These are phyloP conservation scores for Pistacia vera DNA, from an alignment of 345 rosid genomes.

Conservation along the genomic window DNA sequence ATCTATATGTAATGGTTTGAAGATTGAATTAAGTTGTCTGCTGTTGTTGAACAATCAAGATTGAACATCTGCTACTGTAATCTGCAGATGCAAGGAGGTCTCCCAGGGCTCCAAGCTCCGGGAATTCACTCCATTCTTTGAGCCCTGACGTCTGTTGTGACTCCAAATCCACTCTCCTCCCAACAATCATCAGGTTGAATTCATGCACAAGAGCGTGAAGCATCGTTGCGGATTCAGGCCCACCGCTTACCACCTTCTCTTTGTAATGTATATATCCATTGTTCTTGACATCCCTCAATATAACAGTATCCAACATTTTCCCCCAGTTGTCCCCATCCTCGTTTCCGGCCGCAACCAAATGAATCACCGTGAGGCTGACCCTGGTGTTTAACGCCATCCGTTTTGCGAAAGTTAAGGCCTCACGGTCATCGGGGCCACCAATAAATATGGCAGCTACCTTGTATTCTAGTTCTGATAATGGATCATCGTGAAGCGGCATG, in stretches of 20 bases:
- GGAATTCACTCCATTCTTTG: conserved; percentile 61
- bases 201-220: conserved; percentile 35
- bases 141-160: conserved; percentile 44
- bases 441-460: conserved; percentile 42
- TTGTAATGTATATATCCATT: conserved; percentile 16
- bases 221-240: conserved; percentile 34
- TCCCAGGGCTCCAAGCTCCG: conserved; percentile 68
- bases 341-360: conserved; percentile 19
- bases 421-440: conserved; percentile 69
- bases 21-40: conserved; percentile 1
- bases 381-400: conserved; percentile 41
- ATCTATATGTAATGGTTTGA: too few relatives aligned
- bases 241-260: conserved; percentile 37
- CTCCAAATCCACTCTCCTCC: conserved; percentile 41
- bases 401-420: conserved; percentile 49
- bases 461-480: background rate
- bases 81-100: conserved; percentile 68
- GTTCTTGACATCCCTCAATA: conserved; percentile 32
- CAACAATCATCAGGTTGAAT: conserved; percentile 50
- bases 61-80: conserved; percentile 33
- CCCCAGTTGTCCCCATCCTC: conserved; percentile 29
- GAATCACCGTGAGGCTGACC: conserved; percentile 34
- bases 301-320: conserved; percentile 31
- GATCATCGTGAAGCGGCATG: background rate
- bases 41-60: conserved; percentile 64